Base-by-base conservation (phyloP, 2,329 filamentous ascomycete genomes). In the Metarhizium humberi region DNA sequence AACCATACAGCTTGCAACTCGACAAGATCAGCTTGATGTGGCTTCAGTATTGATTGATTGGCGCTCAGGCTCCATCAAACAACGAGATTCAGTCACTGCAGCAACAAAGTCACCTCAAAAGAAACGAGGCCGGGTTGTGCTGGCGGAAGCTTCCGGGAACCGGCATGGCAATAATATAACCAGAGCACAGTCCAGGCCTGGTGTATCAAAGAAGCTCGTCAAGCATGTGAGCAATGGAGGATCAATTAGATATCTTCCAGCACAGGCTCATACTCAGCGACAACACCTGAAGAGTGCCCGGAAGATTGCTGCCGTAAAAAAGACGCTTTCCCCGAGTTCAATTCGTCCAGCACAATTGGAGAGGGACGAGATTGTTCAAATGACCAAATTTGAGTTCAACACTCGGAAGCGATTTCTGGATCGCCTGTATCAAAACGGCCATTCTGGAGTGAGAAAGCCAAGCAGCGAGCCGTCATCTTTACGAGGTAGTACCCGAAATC, bases 1-100 rank as follows among this genome's bases (percentile, higher is more conserved):
- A 62, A 66, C 71, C n/a, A 82, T 87, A 57, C 75, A 77, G 55
- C 70, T 87, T n/a, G 81, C 79, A 25, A 83, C 75, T 34, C 76
- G 81, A n/a, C 71, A 72, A 59, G 84, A 86, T 62, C 81, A 84
- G 57, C 59, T 81, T 18, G 83, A 86, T 63, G 82, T 76, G 2
- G 69, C 75, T 10, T 73, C 73, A 7, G 71, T 80, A 10, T 67
- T 87, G 25, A 69, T 73, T 42, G 70, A 78, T 52, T 87, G 84
- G 84, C 80, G 70, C 61, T 66, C 64, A n/a, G 80, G 80, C 4
- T 73, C 68, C 18, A 81, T 82, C 16, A 68, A 69, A 34, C 78
- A 75, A 49, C 72, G 71, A 32, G 56, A 57, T 34, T 65, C 67
- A 3, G 69, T 73, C 11, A 66, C 68, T 36, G 57, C 59, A 30